phyloP scores from a whole-genome alignment of 495 filamentous ascomycete genomes.

The Podospora didyma region DNA sequence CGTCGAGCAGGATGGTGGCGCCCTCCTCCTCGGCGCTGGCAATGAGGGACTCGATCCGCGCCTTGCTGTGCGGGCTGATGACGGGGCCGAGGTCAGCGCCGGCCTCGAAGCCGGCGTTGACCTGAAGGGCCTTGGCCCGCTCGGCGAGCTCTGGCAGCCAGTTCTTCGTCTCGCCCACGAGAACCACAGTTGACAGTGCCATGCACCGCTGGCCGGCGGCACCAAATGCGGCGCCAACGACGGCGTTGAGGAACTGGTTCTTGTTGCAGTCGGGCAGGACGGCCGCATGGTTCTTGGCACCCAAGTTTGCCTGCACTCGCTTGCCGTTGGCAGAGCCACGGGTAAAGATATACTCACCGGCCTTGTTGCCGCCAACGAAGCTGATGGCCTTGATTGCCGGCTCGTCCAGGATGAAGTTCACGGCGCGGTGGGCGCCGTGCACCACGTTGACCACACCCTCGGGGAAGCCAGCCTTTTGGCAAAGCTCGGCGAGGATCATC shows the following conservation, averaged over 20 bases:
- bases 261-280: slow-evolving; percentile 96
- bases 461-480: slow-evolving; percentile 88
- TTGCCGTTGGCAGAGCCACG: slow-evolving; percentile 90
- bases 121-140: slow-evolving; percentile 80
- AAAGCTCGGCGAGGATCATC: slow-evolving; percentile 95
- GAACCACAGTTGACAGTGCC: slow-evolving; percentile 90
- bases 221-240: slow-evolving; percentile 92
- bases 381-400: slow-evolving; percentile 96
- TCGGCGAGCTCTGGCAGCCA: slow-evolving; percentile 92
- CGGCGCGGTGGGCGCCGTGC: slow-evolving; percentile 84
- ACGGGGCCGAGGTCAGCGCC: slow-evolving; percentile 95
- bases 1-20: slow-evolving; percentile 91
- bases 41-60: slow-evolving; percentile 85
- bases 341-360: slow-evolving; percentile 93
- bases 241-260: slow-evolving; percentile 92
- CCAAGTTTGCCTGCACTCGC: slow-evolving; percentile 94
- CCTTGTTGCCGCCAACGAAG: slow-evolving; percentile 95
- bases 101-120: slow-evolving; percentile 92
- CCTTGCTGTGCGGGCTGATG: slow-evolving; percentile 87
- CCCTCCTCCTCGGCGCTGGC: slow-evolving; percentile 87
- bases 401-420: slow-evolving; percentile 96
- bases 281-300: slow-evolving; percentile 97
- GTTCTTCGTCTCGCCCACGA: slow-evolving; percentile 89
- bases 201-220: slow-evolving; percentile 97
- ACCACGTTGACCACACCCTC: slow-evolving; percentile 92